Base-by-base conservation (phyloP, 2,329 filamentous ascomycete species). In the Bipolaris sorokiniana region DNA sequence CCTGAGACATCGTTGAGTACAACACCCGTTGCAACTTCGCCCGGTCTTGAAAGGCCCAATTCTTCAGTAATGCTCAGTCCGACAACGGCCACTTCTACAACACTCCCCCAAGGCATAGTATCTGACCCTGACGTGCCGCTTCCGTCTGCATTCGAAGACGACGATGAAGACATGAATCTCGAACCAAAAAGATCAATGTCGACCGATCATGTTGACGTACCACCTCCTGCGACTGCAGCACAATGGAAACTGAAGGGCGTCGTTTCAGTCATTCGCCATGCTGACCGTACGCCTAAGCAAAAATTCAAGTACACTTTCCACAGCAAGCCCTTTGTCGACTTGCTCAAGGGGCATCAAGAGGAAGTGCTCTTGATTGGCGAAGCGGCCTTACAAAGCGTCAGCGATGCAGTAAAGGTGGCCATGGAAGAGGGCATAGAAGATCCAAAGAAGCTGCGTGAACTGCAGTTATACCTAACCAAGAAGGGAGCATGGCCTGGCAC, bases 291-390 rank as follows among this genome's bases (percentile, higher is more conserved):
- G 1, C 95, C 95, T 2, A 99, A 99, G 79, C 95, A 99, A 71
- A 99, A 99, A 75, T 97, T 97, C 83, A 99, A 99, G 75, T 99
- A 98, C 70, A 99, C 95, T 0, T 98, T 99, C 69, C 95, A 99
- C 72, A 96, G 92, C 0, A 91, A 93, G 61, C 95, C 95, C 0
- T 99, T 99, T 71, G 93, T 99, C 62, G 91, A 96, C 63, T 83
- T 99, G 3, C 85, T 99, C 40, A 96, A 94, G 73, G 95, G 95
- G 0, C 94, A 99, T 69, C 91, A 96, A 70, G 94, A 98, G 76
- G 95, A 99, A 74, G 95, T 99, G 1, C 83, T 99, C 1, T 84
- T 99, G 20, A 95, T 97, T 63, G 94, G 94, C 7, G 92, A 97
- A 73, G 88, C 92, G 37, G 95, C 95, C 0, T 79, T 99, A 42